Conservation (phyloP, 208 protist genomes). For the Crithidia sp. region DNA sequence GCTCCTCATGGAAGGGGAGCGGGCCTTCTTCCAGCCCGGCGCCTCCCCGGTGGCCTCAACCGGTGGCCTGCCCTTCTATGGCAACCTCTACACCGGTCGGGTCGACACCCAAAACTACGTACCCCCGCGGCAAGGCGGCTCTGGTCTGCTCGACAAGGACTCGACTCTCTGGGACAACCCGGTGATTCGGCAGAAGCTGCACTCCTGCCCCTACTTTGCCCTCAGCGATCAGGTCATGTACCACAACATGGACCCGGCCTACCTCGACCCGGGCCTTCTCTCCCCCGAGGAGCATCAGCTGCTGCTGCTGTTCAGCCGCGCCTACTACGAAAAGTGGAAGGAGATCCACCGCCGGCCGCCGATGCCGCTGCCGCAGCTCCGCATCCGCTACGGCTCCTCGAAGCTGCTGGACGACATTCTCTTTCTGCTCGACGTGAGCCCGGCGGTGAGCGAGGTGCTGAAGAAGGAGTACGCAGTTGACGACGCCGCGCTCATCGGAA, state of each 20-base stretch:
- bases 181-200: slow-evolving; percentile 57
- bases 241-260: slow-evolving; percentile 89
- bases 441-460: slow-evolving; percentile 47
- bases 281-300: slow-evolving; percentile 86
- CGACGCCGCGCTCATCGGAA: slow-evolving; percentile 79
- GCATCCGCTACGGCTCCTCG: slow-evolving; percentile 68
- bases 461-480: slow-evolving; percentile 84
- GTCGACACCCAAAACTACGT: slow-evolving; percentile 82
- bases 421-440: slow-evolving; percentile 52
- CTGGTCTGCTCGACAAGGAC: slow-evolving; percentile 46
- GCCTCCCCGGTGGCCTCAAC: slow-evolving; percentile 55
- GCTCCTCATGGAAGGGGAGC: slow-evolving; percentile 65
- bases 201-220: slow-evolving; percentile 85
- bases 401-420: slow-evolving; percentile 70
- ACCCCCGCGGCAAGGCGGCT: slow-evolving; percentile 63
- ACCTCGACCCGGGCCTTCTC: slow-evolving; percentile 84
- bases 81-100: slow-evolving; percentile 84
- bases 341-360: slow-evolving; percentile 62
- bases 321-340: slow-evolving; percentile 90
- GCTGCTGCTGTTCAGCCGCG: slow-evolving; percentile 81
- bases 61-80: slow-evolving; percentile 85
- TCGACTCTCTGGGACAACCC: slow-evolving; percentile 77
- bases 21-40: slow-evolving; percentile 59
- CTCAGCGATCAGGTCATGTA: slow-evolving; percentile 88
- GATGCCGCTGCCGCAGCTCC: slow-evolving; percentile 54